Conservation (phyloP, 2,329 filamentous ascomycete species). For the Aspergillus nomiae region DNA sequence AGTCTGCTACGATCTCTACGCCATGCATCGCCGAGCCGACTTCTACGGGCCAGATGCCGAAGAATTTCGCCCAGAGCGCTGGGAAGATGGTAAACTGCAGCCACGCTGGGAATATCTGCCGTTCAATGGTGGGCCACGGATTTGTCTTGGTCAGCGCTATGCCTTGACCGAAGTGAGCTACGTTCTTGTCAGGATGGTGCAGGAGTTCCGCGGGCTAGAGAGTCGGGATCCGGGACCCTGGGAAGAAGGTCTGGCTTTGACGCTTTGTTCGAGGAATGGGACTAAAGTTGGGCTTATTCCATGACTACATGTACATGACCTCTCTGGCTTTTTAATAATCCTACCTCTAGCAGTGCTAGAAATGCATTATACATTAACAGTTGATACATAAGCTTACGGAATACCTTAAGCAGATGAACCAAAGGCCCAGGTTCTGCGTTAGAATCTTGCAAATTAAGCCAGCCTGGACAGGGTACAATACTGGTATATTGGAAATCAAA, state of each 20-base stretch:
- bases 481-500: no score
- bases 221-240: conserved; percentile 4
- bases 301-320: neutral
- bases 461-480: no score
- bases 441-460: no score
- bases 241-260: conserved; percentile 3
- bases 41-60: conserved; percentile 1
- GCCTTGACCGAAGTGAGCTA: conserved; percentile 5
- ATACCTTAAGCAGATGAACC: no score
- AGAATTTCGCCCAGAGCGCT: conserved; percentile 11
- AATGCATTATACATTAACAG: no score
- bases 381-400: no score
- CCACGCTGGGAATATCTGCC: conserved; percentile 38
- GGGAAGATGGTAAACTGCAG: conserved; percentile 21
- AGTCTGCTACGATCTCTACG: neutral
- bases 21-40: neutral
- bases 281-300: neutral
- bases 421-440: no score
- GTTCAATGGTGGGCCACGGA: conserved; percentile 32
- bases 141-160: conserved; percentile 26
- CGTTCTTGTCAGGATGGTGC: conserved; percentile 4
- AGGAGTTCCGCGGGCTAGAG: neutral
- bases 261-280: neutral
- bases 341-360: no score
- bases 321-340: no score